Conservation (phyloP, 192 early-diverging fungal species). For the Rhizophagus clarus region DNA sequence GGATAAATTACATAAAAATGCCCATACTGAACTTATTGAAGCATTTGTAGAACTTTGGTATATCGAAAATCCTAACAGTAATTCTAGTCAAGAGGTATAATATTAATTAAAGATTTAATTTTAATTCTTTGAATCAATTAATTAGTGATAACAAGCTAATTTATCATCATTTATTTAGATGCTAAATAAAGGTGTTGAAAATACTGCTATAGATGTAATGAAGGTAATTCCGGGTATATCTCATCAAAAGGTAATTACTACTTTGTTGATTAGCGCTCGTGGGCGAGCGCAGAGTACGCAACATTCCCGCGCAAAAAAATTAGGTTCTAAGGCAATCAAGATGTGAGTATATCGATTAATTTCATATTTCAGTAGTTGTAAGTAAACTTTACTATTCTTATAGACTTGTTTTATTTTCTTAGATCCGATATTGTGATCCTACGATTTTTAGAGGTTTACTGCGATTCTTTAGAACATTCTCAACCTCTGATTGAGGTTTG, state of each 20-base stretch:
- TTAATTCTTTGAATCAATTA: background rate
- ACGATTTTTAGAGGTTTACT: constrained; percentile 67
- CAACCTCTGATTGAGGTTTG: constrained; percentile 61
- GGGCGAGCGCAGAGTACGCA: constrained; percentile 46
- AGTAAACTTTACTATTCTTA: background rate
- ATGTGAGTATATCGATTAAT: constrained; percentile 46
- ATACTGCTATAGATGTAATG: constrained; percentile 41
- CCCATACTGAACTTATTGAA: constrained; percentile 62
- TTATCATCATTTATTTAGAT: background rate
- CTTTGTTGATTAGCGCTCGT: constrained; percentile 52
- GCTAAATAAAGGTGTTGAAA: constrained; percentile 25
- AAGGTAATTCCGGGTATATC: constrained; percentile 37
- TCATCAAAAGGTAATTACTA: constrained; percentile 37
- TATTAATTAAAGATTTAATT: background rate
- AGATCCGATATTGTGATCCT: constrained; percentile 69
- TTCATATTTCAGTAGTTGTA: background rate
- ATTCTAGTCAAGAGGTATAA: background rate
- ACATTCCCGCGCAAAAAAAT: constrained; percentile 38
- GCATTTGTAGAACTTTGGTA: constrained; percentile 68
- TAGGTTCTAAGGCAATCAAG: constrained; percentile 49
- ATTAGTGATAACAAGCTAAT: background rate
- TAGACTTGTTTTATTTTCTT: constrained; percentile 7
- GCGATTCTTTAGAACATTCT: constrained; percentile 40
- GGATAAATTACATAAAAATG: constrained; percentile 53
- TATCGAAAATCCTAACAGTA: constrained; percentile 50